Evolutionary conservation across 805 yeast genomes (phyloP).

Genomic region (Ogataea haglerorum): DNA sequence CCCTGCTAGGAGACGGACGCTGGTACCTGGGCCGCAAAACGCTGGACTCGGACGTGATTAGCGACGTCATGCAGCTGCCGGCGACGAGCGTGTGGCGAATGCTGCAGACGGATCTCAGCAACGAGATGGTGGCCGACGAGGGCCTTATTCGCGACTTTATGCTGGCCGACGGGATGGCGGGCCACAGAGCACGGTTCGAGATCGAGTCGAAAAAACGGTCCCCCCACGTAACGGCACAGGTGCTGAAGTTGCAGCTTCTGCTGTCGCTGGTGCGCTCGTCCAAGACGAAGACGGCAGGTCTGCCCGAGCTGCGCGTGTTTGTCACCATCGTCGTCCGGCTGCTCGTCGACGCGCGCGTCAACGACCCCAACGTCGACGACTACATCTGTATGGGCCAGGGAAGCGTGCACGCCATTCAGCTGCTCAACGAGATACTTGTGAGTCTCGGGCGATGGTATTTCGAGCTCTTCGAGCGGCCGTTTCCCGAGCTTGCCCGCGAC

Average conservation of each 20-base stretch:
- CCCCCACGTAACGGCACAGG: constrained; percentile 12
- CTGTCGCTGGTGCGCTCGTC: constrained; percentile 3
- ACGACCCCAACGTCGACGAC: constrained; percentile 13
- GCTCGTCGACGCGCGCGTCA: constrained; percentile 15
- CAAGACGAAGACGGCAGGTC: neutral
- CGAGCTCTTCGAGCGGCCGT: neutral
- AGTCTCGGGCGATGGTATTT: constrained; percentile 10
- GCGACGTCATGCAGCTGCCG: neutral
- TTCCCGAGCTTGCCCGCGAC: neutral
- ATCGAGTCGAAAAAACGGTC: constrained; percentile 11
- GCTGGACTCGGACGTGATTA: neutral
- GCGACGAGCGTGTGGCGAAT: constrained; percentile 1
- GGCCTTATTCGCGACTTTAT: constrained; percentile 1
- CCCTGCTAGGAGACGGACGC: neutral
- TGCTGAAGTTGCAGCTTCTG: constrained; percentile 13
- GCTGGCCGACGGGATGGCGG: neutral
- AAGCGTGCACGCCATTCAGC: constrained; percentile 10
- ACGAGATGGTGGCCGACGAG: constrained; percentile 1
- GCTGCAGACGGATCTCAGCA: neutral
- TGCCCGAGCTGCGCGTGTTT: neutral
- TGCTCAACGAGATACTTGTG: constrained; percentile 14
- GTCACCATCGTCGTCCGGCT: constrained; percentile 5
- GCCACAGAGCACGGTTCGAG: neutral
- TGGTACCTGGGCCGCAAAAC: neutral
- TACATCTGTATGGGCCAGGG: constrained; percentile 1